A percentile compares a stretch with the other conserved stretches of the same genome.
Conservation (phyloP, 306 rosid species). For the Quercus glauca region DNA sequence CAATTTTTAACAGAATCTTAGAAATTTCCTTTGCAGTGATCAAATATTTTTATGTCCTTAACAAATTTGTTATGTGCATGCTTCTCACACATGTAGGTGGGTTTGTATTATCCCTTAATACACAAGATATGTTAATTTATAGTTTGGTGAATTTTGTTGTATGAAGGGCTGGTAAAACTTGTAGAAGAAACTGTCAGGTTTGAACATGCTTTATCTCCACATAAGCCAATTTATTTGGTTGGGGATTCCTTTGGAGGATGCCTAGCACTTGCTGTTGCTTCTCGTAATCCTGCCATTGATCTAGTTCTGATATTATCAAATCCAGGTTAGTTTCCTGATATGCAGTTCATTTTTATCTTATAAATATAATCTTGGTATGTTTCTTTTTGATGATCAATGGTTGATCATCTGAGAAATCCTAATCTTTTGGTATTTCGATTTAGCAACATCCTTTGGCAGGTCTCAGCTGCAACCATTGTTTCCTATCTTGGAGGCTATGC, state of each 20-base stretch:
- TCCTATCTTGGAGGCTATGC: slow-evolving; percentile 73
- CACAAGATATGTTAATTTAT: slow-evolving; percentile 1
- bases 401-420: slow-evolving; percentile 25
- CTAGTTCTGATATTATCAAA: slow-evolving; percentile 66
- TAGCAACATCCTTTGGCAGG: slow-evolving; percentile 84
- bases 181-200: slow-evolving; percentile 73
- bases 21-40: neutral
- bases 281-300: slow-evolving; percentile 82
- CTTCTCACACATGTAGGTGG: neutral
- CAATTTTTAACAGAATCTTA: neutral
- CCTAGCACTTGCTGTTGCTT: slow-evolving; percentile 89
- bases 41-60: neutral
- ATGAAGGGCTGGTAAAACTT: slow-evolving; percentile 78
- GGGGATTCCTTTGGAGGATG: slow-evolving; percentile 99
- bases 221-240: slow-evolving; percentile 86
- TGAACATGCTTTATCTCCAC: slow-evolving; percentile 66
- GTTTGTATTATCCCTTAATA: neutral
- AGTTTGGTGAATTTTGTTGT: slow-evolving; percentile 10
- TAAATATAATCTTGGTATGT: slow-evolving; percentile 13
- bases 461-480: slow-evolving; percentile 82
- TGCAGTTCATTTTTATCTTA: slow-evolving; percentile 1
- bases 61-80: neutral
- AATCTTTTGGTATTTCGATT: slow-evolving; percentile 30
- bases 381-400: slow-evolving; percentile 17
- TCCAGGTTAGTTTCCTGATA: slow-evolving; percentile 55